phyloP scores from a whole-genome alignment of 768 basidiomycete genomes.

The Lentinula aciculospora region DNA sequence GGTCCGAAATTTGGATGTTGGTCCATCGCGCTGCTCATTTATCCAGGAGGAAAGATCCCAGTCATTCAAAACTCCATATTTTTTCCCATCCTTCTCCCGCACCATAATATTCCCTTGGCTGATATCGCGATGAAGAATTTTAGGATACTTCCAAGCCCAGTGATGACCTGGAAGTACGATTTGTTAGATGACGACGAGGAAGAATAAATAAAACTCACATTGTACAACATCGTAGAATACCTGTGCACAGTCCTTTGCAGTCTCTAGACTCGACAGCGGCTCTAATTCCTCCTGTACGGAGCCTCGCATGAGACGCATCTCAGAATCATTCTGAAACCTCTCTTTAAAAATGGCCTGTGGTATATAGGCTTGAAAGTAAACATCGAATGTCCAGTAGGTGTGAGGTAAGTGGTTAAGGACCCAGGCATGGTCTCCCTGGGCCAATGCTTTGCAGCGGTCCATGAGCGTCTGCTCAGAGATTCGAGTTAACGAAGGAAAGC shows the following conservation, averaged over 20 bases:
- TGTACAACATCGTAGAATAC: background rate
- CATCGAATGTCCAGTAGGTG: background rate
- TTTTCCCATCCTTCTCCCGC: background rate
- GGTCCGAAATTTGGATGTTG: background rate
- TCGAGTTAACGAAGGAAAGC: background rate
- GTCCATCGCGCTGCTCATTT: background rate
- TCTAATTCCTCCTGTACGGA: background rate
- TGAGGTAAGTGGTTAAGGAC: background rate
- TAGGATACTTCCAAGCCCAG: background rate
- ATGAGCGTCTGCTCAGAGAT: background rate
- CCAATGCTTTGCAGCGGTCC: background rate
- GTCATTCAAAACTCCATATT: slow-evolving; percentile 2
- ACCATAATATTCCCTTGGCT: slow-evolving; percentile 2
- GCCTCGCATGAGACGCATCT: background rate
- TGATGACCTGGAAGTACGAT: background rate
- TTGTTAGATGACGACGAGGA: background rate
- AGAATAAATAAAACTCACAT: background rate
- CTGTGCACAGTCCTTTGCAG: background rate
- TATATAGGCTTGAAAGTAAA: background rate
- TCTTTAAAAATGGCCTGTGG: background rate
- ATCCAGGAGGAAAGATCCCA: background rate
- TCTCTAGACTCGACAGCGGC: background rate
- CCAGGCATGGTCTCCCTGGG: background rate
- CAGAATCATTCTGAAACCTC: background rate
- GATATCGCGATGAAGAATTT: slow-evolving; percentile 1